Base-by-base conservation (phyloP, 2,329 filamentous ascomycete genomes). In the Dactylellina leptospora region DNA sequence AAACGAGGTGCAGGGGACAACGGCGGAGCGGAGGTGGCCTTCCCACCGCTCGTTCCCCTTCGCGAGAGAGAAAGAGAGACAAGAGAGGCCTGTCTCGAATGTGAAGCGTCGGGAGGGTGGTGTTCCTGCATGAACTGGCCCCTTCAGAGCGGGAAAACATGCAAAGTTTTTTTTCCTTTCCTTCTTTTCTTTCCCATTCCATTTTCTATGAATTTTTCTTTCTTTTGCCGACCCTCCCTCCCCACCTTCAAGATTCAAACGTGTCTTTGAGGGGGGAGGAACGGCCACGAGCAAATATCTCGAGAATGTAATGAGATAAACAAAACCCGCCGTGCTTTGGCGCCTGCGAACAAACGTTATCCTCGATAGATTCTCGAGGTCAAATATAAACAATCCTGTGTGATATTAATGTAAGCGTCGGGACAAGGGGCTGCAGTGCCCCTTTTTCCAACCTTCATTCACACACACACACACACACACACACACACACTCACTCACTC, bases 41-140 rank as follows among this genome's bases (percentile, higher is more conserved):
- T 54, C 54, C 59, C 53, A 59, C 45, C 62, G 45, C 47, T 51
- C 48, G 33, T 56, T 36, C 51, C 36, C 38, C 50, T 55, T 38
- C 33, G 11, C 23, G 30, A 38, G n/a, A n/a, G n/a, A n/a, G n/a
- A n/a, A 58, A 38, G 30, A 42, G 58, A 30, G 42, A 30, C 28
- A 58, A 38, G 30, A 42, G 58, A 30, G 42, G 36, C 28, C 42
- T 71, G 56, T 71, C 64, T 62, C 64, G 64, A 56, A 71, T 71
- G 50, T 56, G 56, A 71, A 62, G 64, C 64, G 58, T 27, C 50
- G 54, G 23, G 40, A 40, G 45, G 28, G 48, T 30, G 53, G 53
- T 54, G 64, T 70, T 70, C 64, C 56, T 71, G 64, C 64, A 71
- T 71, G 48, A 56, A 42, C 28, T 48, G 47, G 20, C 13, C 42